These are phyloP conservation scores for Leccinellum rugosiceps DNA, from an alignment of 768 basidiomycete genomes.

Conservation along the genomic window DNA sequence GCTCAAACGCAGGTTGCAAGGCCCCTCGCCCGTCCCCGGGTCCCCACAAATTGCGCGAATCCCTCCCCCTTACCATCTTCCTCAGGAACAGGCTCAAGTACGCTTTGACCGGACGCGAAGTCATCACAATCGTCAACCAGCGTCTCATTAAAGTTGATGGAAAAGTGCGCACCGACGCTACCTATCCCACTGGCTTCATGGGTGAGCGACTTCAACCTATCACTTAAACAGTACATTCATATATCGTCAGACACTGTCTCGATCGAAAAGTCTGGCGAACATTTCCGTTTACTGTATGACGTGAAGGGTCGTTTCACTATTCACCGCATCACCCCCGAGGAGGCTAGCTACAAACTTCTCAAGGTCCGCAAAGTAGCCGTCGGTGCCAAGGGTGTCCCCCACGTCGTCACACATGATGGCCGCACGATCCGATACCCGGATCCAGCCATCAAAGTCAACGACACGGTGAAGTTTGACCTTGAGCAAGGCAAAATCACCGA, in stretches of 20 bases:
- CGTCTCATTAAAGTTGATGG: slow-evolving; percentile 97
- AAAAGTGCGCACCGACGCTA: slow-evolving; percentile 97
- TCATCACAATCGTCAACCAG: slow-evolving; percentile 91
- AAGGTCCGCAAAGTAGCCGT: slow-evolving; percentile 91
- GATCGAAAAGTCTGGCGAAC: slow-evolving; percentile 97
- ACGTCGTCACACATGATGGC: slow-evolving; percentile 98
- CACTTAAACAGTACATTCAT: background rate
- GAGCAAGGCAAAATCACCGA: slow-evolving; percentile 92
- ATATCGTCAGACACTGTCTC: slow-evolving; percentile 77
- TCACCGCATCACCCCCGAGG: slow-evolving; percentile 98
- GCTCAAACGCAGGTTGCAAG: slow-evolving; percentile 37
- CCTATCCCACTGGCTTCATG: slow-evolving; percentile 97
- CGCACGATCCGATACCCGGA: slow-evolving; percentile 99
- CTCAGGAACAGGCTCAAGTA: slow-evolving; percentile 99
- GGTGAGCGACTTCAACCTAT: slow-evolving; percentile 47
- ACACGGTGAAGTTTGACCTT: slow-evolving; percentile 96
- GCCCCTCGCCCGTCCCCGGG: slow-evolving; percentile 96
- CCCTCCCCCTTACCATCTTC: slow-evolving; percentile 94
- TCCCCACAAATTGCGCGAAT: slow-evolving; percentile 99
- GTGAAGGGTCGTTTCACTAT: slow-evolving; percentile 99
- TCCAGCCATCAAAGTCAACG: slow-evolving; percentile 91
- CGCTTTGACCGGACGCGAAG: slow-evolving; percentile 95
- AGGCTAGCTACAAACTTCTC: slow-evolving; percentile 94
- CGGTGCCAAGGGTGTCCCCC: slow-evolving; percentile 91
- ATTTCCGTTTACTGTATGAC: slow-evolving; percentile 99